Evolutionary conservation across 441 rosid species (phyloP).

Genomic region (Syzygium syzygioides): DNA sequence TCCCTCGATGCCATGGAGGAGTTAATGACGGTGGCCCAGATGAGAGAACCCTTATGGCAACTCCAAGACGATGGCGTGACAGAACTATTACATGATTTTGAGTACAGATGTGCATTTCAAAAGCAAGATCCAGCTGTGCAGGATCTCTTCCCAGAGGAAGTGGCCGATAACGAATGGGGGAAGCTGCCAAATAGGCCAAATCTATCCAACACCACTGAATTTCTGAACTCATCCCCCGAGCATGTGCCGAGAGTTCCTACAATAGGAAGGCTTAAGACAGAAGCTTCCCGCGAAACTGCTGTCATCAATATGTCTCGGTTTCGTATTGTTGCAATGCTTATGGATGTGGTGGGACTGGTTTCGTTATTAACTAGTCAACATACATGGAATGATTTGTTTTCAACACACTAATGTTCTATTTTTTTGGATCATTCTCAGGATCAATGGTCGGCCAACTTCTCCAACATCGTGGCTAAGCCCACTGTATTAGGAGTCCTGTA

Average conservation of each 20-base stretch:
- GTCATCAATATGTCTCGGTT: constrained; percentile 11
- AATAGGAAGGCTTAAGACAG: not conserved
- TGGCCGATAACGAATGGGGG: not conserved
- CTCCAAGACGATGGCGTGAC: not conserved
- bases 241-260: not conserved
- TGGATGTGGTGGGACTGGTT: constrained; percentile 32
- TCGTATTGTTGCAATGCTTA: constrained; percentile 29
- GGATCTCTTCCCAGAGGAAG: not conserved
- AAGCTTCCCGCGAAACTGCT: constrained; percentile 29
- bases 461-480: constrained; percentile 31
- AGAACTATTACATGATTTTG: constrained; percentile 23
- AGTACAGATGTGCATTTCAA: constrained; percentile 21
- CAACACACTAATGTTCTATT: not conserved
- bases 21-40: constrained; percentile 17
- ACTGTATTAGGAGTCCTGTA: constrained; percentile 22
- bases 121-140: not conserved
- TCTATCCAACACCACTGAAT: not conserved
- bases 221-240: not conserved
- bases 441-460: constrained; percentile 26
- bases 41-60: constrained; percentile 29
- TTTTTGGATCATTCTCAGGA: constrained; percentile 16
- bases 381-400: not conserved
- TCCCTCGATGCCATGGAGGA: constrained; percentile 34
- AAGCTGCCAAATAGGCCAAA: not conserved
- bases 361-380: not conserved